A percentile compares a stretch with the other conserved stretches of the same genome.
Evolutionary conservation across 768 basidiomycete species (phyloP).

Genomic region (Mycena amicta): DNA sequence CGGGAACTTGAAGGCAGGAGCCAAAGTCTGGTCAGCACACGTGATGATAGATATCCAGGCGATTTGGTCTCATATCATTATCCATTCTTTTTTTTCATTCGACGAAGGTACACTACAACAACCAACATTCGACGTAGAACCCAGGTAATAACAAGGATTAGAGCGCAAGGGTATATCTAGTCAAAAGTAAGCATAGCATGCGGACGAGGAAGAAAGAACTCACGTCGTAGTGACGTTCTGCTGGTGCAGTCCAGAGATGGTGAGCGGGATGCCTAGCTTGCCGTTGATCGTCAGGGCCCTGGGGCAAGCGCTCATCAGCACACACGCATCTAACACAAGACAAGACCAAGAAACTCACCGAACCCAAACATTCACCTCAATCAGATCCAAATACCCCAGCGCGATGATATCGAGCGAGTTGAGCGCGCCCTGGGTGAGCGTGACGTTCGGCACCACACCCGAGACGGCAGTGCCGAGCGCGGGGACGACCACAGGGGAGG

Average conservation of each 20-base stretch:
- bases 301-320: neutral
- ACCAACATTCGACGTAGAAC: neutral
- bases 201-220: neutral
- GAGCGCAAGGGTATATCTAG: neutral
- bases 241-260: slow-evolving; percentile 21
- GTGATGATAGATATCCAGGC: too few species aligned
- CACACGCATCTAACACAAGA: neutral
- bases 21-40: too few species aligned
- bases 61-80: too few species aligned
- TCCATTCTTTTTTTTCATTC: too few species aligned
- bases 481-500: slow-evolving; percentile 53
- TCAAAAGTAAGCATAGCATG: too few species aligned
- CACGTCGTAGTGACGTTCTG: slow-evolving; percentile 12
- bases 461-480: slow-evolving; percentile 56
- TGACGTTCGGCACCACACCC: slow-evolving; percentile 57
- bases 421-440: slow-evolving; percentile 51
- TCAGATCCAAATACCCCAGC: slow-evolving; percentile 52
- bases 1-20: too few species aligned
- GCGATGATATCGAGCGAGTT: slow-evolving; percentile 57
- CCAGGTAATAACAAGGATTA: neutral
- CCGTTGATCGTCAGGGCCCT: slow-evolving; percentile 21
- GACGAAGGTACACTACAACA: neutral
- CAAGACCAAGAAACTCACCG: slow-evolving; percentile 31
- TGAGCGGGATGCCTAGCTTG: slow-evolving; percentile 21
- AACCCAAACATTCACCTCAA: slow-evolving; percentile 38